Conservation (phyloP, 495 filamentous ascomycete species). For the Aspergillus bridgeri region DNA sequence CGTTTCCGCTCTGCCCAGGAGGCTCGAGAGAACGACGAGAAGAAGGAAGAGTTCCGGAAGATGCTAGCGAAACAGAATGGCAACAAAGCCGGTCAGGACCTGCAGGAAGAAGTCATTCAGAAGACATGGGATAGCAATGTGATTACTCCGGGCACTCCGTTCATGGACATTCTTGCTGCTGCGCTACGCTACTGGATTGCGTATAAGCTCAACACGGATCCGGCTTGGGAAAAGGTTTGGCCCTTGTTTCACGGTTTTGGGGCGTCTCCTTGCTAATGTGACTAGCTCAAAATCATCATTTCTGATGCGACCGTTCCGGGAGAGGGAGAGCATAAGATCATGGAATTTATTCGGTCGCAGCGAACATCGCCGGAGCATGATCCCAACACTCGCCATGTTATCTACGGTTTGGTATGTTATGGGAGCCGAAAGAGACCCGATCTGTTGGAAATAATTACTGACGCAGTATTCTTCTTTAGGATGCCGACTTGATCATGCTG, state of each 20-base stretch:
- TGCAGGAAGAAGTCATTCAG: conserved; percentile 64
- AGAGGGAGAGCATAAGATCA: conserved; percentile 99
- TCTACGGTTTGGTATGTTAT: conserved; percentile 68
- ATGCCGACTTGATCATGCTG: conserved; percentile 99
- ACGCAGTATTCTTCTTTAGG: conserved; percentile 35
- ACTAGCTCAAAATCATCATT: conserved; percentile 86
- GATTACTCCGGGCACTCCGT: conserved; percentile 96
- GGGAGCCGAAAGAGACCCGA: not conserved
- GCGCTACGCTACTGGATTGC: conserved; percentile 92
- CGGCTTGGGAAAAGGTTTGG: conserved; percentile 80
- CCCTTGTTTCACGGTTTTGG: not conserved
- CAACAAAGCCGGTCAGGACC: conserved; percentile 54
- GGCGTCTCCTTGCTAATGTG: conserved; percentile 19
- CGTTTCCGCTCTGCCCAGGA: conserved; percentile 92
- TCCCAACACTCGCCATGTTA: conserved; percentile 94
- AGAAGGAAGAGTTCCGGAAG: conserved; percentile 81
- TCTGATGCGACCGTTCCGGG: conserved; percentile 97
- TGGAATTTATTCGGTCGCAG: conserved; percentile 96
- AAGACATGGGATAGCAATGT: conserved; percentile 97
- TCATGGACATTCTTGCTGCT: conserved; percentile 95
- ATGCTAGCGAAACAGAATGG: conserved; percentile 69
- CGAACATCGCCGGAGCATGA: conserved; percentile 85
- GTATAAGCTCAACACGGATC: conserved; percentile 96
- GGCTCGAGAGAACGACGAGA: conserved; percentile 87
- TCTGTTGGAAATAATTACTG: conserved; percentile 13